phyloP scores from a whole-genome alignment of 306 rosid genomes.

The Citrullus colocynthis region DNA sequence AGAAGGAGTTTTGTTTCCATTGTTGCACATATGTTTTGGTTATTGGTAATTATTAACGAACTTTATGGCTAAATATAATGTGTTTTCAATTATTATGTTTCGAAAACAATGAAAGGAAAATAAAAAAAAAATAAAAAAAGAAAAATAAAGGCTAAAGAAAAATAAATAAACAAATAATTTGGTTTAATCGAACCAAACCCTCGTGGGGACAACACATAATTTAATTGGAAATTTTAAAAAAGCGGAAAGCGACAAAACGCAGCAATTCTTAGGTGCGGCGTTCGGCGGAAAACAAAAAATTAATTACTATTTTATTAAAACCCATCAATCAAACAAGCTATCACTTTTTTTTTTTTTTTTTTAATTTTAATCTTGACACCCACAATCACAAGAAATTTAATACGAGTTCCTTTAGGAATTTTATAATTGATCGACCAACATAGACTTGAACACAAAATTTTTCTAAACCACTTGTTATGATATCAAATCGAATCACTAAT shows the following conservation, averaged over 20 bases:
- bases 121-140: too few species aligned
- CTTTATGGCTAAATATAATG: not conserved
- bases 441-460: too few species aligned
- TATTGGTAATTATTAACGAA: not conserved
- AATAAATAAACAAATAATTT: too few species aligned
- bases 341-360: not conserved
- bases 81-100: conserved; percentile 7
- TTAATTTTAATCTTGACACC: not conserved
- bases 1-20: not conserved
- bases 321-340: not conserved
- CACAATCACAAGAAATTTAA: not conserved
- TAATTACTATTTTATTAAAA: not conserved
- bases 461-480: too few species aligned
- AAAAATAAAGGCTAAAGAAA: not conserved
- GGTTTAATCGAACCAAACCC: not conserved
- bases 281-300: conserved; percentile 56
- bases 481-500: too few species aligned
- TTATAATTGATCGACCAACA: too few species aligned
- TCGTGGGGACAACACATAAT: not conserved
- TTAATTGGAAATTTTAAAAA: not conserved
- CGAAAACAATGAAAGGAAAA: not conserved
- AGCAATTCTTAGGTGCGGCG: conserved; percentile 93
- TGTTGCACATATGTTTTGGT: not conserved
- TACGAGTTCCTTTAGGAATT: not conserved
- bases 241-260: conserved; percentile 43